Conservation (phyloP, 495 filamentous ascomycete species). For the Immersiella caudata region DNA sequence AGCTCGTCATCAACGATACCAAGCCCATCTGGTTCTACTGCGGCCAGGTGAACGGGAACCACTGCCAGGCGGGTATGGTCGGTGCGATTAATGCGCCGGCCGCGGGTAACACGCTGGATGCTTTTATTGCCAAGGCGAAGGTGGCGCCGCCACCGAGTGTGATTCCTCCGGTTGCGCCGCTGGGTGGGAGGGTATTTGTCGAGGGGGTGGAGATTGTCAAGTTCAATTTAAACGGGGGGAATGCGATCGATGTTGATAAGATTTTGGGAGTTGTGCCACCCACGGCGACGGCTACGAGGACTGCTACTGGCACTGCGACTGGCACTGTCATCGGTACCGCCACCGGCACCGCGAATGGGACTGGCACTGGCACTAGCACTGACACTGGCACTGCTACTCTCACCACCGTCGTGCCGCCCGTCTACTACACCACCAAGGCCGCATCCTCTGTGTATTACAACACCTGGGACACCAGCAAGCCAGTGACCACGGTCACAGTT, state of each 20-base stretch:
- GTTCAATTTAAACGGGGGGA: slow-evolving; percentile 30
- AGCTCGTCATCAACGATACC: slow-evolving; percentile 48
- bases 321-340: too few species aligned
- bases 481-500: too few species aligned
- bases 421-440: too few species aligned
- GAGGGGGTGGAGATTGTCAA: slow-evolving; percentile 37
- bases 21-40: slow-evolving; percentile 65
- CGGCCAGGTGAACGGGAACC: slow-evolving; percentile 46
- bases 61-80: slow-evolving; percentile 52
- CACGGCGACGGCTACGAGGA: neutral
- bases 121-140: slow-evolving; percentile 42
- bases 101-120: slow-evolving; percentile 43
- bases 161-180: slow-evolving; percentile 41
- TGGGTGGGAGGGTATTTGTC: slow-evolving; percentile 41
- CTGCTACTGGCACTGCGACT: neutral
- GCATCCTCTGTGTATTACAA: too few species aligned
- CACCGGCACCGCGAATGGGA: too few species aligned
- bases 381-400: too few species aligned
- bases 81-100: slow-evolving; percentile 44
- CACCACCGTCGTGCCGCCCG: too few species aligned
- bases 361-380: too few species aligned
- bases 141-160: slow-evolving; percentile 35
- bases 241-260: slow-evolving; percentile 22
- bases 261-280: slow-evolving; percentile 7
- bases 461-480: too few species aligned